Conservation (phyloP, 75 land plant genomes). For the Picea glauca region DNA sequence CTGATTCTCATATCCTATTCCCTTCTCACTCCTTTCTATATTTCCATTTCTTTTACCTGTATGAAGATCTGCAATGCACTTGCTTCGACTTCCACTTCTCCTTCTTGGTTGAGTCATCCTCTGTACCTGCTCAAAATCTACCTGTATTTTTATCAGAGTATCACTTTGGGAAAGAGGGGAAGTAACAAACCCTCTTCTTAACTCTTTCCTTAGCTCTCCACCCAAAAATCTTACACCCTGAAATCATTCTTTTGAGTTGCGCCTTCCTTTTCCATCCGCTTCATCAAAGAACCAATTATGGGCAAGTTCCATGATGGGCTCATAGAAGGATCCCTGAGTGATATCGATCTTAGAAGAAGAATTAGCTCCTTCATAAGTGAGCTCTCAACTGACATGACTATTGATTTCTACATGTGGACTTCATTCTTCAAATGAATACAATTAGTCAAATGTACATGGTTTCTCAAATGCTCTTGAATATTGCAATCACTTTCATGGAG, state of each 20-base stretch:
- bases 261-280: slow-evolving; percentile 27
- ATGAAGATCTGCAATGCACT: no score
- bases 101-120: no score
- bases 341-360: slow-evolving; percentile 62
- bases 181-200: slow-evolving; percentile 16
- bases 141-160: slow-evolving; percentile 15
- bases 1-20: slow-evolving; percentile 23
- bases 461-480: slow-evolving; percentile 69
- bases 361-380: slow-evolving; percentile 76
- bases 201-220: slow-evolving; percentile 25
- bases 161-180: slow-evolving; percentile 19
- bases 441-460: slow-evolving; percentile 88
- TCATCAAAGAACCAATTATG: no score
- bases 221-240: slow-evolving; percentile 41
- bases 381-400: slow-evolving; percentile 44
- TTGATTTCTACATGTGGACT: slow-evolving; percentile 52
- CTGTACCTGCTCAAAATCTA: no score
- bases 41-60: slow-evolving; percentile 10
- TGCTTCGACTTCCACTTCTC: slow-evolving; percentile 9
- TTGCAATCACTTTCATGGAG: no score
- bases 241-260: slow-evolving; percentile 21
- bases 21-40: slow-evolving; percentile 18
- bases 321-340: slow-evolving; percentile 83
- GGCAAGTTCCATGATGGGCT: slow-evolving; percentile 67
- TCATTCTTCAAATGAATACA: slow-evolving; percentile 92